These are phyloP conservation scores for Calonectria leucothoes DNA, from an alignment of 2,329 filamentous ascomycete species.

Conservation along the genomic window DNA sequence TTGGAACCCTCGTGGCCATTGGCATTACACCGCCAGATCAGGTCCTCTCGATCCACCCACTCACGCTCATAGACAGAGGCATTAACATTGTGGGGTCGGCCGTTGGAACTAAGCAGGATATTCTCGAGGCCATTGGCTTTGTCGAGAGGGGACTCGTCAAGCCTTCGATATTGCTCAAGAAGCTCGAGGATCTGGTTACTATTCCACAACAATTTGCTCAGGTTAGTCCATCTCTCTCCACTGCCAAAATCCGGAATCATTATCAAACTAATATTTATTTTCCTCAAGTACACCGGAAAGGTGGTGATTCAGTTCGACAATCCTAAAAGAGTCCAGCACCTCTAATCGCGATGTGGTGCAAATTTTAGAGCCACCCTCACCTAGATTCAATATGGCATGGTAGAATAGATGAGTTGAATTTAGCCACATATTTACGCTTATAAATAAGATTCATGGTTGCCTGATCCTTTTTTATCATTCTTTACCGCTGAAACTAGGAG, in stretches of 20 bases:
- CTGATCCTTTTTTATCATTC: neutral
- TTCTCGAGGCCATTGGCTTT: conserved; percentile 55
- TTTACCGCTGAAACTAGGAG: neutral
- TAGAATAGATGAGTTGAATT: neutral
- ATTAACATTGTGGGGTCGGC: conserved; percentile 48
- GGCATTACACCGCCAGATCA: conserved; percentile 46
- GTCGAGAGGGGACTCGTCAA: conserved; percentile 40
- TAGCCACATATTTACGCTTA: neutral
- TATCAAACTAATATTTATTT: neutral
- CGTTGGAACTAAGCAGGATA: conserved; percentile 52
- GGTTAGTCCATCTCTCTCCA: neutral
- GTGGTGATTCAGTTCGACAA: neutral
- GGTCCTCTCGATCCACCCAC: conserved; percentile 47
- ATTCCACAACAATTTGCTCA: neutral
- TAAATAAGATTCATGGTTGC: neutral
- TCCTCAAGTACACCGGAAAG: neutral
- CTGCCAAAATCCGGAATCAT: neutral
- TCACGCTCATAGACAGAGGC: conserved; percentile 49
- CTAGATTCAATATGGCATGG: neutral
- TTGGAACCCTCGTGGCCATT: conserved; percentile 54
- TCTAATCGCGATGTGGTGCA: neutral
- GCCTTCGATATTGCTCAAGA: conserved; percentile 3
- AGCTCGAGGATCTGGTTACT: neutral
- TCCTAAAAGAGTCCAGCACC: neutral
- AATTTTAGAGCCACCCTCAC: neutral